Percentiles rank a stretch among this genome's conserved stretches.
phyloP scores from a whole-genome alignment of 352 stramenopile genomes.

The Phytopythium litorale region DNA sequence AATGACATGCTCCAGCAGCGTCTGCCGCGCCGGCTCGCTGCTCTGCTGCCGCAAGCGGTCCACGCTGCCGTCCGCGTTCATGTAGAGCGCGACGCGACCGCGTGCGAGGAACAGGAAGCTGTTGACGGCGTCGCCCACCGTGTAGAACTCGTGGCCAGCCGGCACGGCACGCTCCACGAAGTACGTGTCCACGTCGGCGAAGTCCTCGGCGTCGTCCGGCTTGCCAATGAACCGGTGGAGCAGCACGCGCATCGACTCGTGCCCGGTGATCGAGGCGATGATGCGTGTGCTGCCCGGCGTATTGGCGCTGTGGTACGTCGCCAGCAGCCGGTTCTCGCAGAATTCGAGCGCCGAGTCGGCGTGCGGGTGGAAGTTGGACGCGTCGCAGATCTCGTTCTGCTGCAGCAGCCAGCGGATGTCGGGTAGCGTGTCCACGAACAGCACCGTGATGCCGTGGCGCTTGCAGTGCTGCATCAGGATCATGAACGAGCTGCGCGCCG shows the following conservation, averaged over 20 bases:
- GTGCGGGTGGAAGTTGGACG: conserved; percentile 57
- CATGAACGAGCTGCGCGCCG: conserved; percentile 78
- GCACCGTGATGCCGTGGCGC: conserved; percentile 53
- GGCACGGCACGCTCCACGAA: conserved; percentile 53
- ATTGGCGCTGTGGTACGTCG: conserved; percentile 22
- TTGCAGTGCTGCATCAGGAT: conserved; percentile 81
- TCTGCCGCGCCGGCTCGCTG: conserved; percentile 17
- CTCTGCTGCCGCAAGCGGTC: conserved; percentile 2
- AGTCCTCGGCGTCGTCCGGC: conserved; percentile 61
- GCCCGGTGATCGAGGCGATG: conserved; percentile 9
- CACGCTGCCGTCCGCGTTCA: conserved; percentile 65
- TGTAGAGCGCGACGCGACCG: conserved; percentile 66
- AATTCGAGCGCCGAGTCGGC: conserved; percentile 72
- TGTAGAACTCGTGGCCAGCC: conserved; percentile 68
- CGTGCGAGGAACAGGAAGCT: conserved; percentile 77
- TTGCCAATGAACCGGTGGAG: conserved; percentile 80
- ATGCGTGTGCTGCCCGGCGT: conserved; percentile 23
- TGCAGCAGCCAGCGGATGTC: conserved; percentile 62
- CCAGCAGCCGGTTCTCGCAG: conserved; percentile 68
- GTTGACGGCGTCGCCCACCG: conserved; percentile 48
- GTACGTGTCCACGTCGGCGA: conserved; percentile 61
- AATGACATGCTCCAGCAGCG: conserved; percentile 64
- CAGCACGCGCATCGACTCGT: conserved; percentile 61
- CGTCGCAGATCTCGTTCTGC: conserved; percentile 76
- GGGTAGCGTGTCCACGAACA: conserved; percentile 67